Percentiles rank a stretch among this genome's conserved stretches.
These are phyloP conservation scores for Decorospora gaudefroyi DNA, from an alignment of 2,329 filamentous ascomycete genomes.

Conservation along the genomic window DNA sequence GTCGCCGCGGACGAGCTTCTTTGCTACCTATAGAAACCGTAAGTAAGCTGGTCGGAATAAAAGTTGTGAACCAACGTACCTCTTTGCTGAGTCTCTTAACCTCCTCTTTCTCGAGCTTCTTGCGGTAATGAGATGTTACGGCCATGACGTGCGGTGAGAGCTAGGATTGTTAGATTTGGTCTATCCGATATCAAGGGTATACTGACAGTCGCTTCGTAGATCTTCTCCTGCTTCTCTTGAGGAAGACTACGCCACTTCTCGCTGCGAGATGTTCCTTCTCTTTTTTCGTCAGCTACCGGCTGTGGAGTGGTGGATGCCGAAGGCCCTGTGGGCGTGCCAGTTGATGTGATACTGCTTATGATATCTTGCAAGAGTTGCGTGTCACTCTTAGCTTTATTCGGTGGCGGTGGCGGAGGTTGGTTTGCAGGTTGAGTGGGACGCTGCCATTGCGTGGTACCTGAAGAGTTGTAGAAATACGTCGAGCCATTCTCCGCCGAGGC, in stretches of 20 bases:
- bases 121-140: conserved; percentile 82
- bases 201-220: conserved; percentile 91
- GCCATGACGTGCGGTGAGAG: conserved; percentile 83
- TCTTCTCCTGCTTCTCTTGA: conserved; percentile 87
- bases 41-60: conserved; percentile 6
- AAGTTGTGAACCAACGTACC: conserved; percentile 42
- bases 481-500: conserved; percentile 69
- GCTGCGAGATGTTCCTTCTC: conserved; percentile 56
- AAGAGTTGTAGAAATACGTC: conserved; percentile 80
- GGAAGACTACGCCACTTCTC: conserved; percentile 73
- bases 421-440: conserved; percentile 70
- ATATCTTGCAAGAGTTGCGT: conserved; percentile 76
- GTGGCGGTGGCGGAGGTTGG: conserved; percentile 61
- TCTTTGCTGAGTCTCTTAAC: conserved; percentile 68
- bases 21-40: conserved; percentile 61
- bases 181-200: background rate
- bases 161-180: conserved; percentile 52
- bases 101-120: conserved; percentile 82
- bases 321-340: conserved; percentile 59
- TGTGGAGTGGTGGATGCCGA: conserved; percentile 69
- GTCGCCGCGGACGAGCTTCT: conserved; percentile 89
- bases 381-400: conserved; percentile 68
- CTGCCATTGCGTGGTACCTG: conserved; percentile 78
- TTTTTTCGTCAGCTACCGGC: conserved; percentile 59
- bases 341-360: conserved; percentile 76